Evolutionary conservation across 2,329 filamentous ascomycete genomes (phyloP).

Genomic region (Monosporascus sp.): DNA sequence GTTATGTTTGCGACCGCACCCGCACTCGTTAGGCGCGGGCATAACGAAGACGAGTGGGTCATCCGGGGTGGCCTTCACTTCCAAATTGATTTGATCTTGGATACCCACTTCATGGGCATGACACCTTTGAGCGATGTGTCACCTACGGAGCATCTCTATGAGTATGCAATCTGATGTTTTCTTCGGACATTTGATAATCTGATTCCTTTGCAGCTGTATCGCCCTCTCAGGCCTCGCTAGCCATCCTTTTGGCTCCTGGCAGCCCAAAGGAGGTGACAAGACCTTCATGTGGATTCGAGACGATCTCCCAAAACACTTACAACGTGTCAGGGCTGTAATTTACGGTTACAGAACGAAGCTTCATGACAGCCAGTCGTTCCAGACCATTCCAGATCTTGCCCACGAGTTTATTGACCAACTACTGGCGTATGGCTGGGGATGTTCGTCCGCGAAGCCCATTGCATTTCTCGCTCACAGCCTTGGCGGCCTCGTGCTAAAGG

Average conservation of each 20-base stretch:
- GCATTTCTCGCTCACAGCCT: conserved; percentile 24
- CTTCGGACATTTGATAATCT: neutral
- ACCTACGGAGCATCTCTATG: conserved; percentile 6
- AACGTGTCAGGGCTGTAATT: conserved; percentile 9
- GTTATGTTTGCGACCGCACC: conserved; percentile 11
- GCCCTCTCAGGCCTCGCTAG: conserved; percentile 18
- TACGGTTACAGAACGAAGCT: conserved; percentile 23
- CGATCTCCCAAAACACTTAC: conserved; percentile 12
- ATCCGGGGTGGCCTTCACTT: neutral
- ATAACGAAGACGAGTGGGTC: conserved; percentile 1
- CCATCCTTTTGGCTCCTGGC: conserved; percentile 21
- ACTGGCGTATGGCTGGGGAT: conserved; percentile 9
- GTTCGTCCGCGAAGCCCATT: conserved; percentile 12
- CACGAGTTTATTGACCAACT: conserved; percentile 11
- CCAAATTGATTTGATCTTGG: conserved; percentile 9
- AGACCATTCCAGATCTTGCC: conserved; percentile 17
- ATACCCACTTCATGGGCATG: conserved; percentile 17
- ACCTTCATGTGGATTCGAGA: conserved; percentile 25
- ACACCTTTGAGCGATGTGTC: conserved; percentile 15
- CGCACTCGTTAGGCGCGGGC: neutral
- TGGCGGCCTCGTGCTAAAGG: conserved; percentile 21
- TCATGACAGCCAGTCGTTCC: conserved; percentile 14
- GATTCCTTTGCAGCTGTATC: conserved; percentile 12
- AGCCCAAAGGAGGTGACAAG: conserved; percentile 11
- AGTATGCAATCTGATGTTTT: conserved; percentile 8